phyloP scores from a whole-genome alignment of 1,284 basidiomycete genomes.

The Sanghuangporus baumii region DNA sequence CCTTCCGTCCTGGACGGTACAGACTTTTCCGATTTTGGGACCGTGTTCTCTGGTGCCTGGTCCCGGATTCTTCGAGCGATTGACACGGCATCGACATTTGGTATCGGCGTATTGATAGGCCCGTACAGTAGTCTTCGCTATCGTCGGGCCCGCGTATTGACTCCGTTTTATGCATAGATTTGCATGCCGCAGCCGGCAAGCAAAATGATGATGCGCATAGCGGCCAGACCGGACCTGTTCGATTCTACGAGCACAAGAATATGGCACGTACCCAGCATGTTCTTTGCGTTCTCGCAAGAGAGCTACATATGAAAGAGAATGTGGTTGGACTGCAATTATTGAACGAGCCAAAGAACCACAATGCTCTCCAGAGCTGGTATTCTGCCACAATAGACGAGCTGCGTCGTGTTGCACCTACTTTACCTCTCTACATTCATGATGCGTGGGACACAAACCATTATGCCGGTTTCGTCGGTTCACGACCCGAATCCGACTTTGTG shows the following conservation, averaged over 20 bases:
- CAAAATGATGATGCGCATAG: slow-evolving; percentile 65
- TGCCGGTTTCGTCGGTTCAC: slow-evolving; percentile 30
- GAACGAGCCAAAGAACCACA: slow-evolving; percentile 70
- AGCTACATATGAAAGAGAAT: slow-evolving; percentile 48
- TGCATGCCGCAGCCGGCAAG: slow-evolving; percentile 75
- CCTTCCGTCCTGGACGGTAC: slow-evolving; percentile 64
- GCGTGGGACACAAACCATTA: slow-evolving; percentile 75
- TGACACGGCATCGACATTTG: slow-evolving; percentile 50
- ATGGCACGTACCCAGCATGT: slow-evolving; percentile 51
- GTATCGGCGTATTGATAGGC: slow-evolving; percentile 82
- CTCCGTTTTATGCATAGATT: slow-evolving; percentile 36
- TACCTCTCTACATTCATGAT: slow-evolving; percentile 74
- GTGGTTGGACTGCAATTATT: slow-evolving; percentile 79
- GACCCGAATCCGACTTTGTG: slow-evolving; percentile 35
- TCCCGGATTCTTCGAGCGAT: slow-evolving; percentile 62
- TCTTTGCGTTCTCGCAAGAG: slow-evolving; percentile 39
- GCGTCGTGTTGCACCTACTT: slow-evolving; percentile 44
- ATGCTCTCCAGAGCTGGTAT: slow-evolving; percentile 63
- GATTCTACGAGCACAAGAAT: slow-evolving; percentile 48
- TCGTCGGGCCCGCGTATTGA: background rate
- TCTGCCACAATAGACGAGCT: slow-evolving; percentile 51
- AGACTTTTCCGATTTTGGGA: slow-evolving; percentile 56
- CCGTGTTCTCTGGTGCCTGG: slow-evolving; percentile 74
- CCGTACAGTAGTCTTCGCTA: background rate
- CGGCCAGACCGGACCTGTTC: slow-evolving; percentile 51